These are phyloP conservation scores for Chloris gayana DNA, from an alignment of 176 grass and related monocot genomes.

Conservation along the genomic window DNA sequence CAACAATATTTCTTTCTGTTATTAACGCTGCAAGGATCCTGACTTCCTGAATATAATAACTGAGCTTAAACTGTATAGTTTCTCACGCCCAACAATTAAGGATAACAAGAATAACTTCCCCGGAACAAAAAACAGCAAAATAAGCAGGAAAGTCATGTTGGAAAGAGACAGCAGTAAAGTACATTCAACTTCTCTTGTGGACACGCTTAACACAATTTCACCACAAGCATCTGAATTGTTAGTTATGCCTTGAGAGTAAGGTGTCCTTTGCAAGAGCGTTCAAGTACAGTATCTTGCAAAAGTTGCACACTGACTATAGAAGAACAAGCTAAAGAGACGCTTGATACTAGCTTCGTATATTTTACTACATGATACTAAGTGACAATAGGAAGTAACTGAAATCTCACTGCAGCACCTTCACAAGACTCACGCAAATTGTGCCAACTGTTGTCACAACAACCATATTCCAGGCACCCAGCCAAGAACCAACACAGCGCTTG, in stretches of 20 bases:
- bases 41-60: background rate
- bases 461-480: background rate
- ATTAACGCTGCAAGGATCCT: background rate
- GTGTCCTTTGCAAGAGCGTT: background rate
- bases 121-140: background rate
- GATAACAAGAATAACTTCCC: background rate
- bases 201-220: background rate
- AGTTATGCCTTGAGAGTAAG: background rate
- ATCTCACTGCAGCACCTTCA: background rate
- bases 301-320: background rate
- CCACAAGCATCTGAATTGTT: conserved; percentile 4
- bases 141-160: background rate
- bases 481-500: background rate
- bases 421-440: background rate
- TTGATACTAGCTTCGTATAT: background rate
- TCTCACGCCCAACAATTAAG: background rate
- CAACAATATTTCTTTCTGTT: background rate
- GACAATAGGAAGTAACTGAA: background rate
- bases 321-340: background rate
- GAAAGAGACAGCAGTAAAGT: background rate
- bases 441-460: background rate
- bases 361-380: conserved; percentile 1
- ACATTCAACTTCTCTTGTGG: background rate
- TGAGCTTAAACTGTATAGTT: background rate
- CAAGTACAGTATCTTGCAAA: background rate